Evolutionary conservation across 805 yeast species (phyloP).

Genomic region (Hanseniaspora guilliermondii): DNA sequence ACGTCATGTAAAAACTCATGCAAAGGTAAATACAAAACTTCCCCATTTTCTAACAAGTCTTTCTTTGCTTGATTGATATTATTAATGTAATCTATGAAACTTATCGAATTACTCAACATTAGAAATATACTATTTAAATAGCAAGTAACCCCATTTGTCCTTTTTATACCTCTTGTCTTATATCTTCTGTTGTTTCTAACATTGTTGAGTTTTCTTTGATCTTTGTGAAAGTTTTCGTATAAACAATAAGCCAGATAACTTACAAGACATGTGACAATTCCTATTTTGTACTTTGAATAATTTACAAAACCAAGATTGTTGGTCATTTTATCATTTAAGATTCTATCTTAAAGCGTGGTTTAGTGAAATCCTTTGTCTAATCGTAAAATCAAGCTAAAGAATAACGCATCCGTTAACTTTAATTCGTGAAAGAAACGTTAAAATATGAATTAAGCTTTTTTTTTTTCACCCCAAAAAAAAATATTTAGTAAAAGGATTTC

Average conservation of each 20-base stretch:
- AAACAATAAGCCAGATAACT: neutral
- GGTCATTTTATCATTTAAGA: too few species aligned
- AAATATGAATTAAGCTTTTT: too few species aligned
- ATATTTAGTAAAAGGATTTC: too few species aligned
- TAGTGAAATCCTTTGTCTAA: too few species aligned
- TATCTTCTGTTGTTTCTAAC: neutral
- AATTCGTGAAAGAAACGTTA: too few species aligned
- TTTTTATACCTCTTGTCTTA: neutral
- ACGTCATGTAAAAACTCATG: neutral
- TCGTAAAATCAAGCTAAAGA: too few species aligned
- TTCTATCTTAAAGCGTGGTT: too few species aligned
- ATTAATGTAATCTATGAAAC: neutral
- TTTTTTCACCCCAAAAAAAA: too few species aligned
- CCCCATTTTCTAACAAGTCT: neutral
- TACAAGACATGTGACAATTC: neutral
- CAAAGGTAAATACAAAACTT: neutral
- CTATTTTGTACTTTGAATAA: neutral
- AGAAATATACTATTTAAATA: neutral
- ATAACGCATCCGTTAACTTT: too few species aligned
- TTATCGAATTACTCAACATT: neutral
- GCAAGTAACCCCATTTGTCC: conserved; percentile 1
- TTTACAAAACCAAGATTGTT: neutral
- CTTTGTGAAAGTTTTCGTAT: neutral
- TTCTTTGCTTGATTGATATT: too few species aligned
- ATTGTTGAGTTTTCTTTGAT: neutral